A percentile compares a stretch with the other conserved stretches of the same genome.
Conservation (phyloP, 2,329 filamentous ascomycete species). For the Eutypa lata region DNA sequence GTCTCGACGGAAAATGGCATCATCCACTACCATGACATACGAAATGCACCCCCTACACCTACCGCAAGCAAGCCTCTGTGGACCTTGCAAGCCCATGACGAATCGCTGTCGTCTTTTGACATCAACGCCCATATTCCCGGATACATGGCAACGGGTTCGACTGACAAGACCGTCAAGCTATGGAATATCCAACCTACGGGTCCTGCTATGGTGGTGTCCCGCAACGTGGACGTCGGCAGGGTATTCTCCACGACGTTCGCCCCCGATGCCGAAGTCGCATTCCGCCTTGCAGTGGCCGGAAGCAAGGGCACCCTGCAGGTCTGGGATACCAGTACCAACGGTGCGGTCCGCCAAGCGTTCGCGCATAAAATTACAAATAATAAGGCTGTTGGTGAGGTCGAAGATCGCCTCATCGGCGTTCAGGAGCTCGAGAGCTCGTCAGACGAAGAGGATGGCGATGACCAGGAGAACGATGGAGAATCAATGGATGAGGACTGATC, state of each 20-base stretch:
- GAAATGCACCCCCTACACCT: conserved; percentile 70
- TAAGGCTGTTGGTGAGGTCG: conserved; percentile 56
- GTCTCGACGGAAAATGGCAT: conserved; percentile 90
- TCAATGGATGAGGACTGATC: conserved; percentile 57
- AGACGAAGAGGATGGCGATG: conserved; percentile 42
- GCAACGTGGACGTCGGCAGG: conserved; percentile 90
- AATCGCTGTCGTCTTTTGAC: conserved; percentile 87
- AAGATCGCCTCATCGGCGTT: conserved; percentile 76
- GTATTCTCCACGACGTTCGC: conserved; percentile 90
- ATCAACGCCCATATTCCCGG: conserved; percentile 87
- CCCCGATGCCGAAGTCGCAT: conserved; percentile 85
- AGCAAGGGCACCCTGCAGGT: conserved; percentile 91
- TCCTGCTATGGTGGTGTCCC: conserved; percentile 85
- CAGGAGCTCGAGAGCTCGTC: conserved; percentile 59
- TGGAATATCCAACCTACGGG: conserved; percentile 85
- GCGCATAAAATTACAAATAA: conserved; percentile 60
- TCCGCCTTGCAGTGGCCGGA: conserved; percentile 87
- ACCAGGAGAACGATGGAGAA: conserved; percentile 31
- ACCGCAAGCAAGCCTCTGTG: conserved; percentile 80
- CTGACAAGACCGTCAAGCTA: conserved; percentile 92
- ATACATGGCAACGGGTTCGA: conserved; percentile 89
- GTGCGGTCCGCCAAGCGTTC: conserved; percentile 80
- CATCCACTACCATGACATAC: conserved; percentile 87
- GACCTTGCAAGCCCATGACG: conserved; percentile 93
- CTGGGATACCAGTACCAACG: conserved; percentile 96